Conservation (phyloP, 2,329 filamentous ascomycete species). For the Trichoderma polysporum region DNA sequence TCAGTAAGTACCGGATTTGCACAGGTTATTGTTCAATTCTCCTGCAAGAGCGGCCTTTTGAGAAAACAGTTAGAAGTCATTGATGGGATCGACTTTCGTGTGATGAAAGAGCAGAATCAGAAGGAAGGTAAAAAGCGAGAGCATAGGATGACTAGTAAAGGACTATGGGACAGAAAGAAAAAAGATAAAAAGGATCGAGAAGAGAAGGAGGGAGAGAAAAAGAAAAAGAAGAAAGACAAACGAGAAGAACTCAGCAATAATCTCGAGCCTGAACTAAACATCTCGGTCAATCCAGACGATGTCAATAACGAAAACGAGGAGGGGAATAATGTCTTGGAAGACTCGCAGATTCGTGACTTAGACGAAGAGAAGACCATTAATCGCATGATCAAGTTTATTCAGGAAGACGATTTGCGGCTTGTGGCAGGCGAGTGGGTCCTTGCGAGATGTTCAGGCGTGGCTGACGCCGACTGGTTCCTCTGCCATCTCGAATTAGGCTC, state of each 20-base stretch:
- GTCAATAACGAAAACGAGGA: neutral
- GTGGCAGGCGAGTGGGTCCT: conserved; percentile 22
- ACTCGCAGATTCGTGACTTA: neutral
- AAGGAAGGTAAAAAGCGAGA: neutral
- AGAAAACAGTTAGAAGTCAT: conserved; percentile 11
- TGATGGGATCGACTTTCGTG: conserved; percentile 14
- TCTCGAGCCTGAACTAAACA: neutral
- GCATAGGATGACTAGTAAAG: neutral
- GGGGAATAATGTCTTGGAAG: neutral
- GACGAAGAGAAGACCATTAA: conserved; percentile 14
- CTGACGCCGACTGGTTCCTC: conserved; percentile 21
- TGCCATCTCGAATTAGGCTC: conserved; percentile 21
- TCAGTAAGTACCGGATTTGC: conserved; percentile 20
- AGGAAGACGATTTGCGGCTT: conserved; percentile 13
- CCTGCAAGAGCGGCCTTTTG: conserved; percentile 6
- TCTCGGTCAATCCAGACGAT: neutral
- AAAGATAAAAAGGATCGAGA: neutral
- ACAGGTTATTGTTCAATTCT: conserved; percentile 6
- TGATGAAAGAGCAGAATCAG: neutral
- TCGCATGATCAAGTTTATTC: conserved; percentile 21
- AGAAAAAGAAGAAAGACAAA: conserved; percentile 9
- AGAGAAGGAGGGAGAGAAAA: neutral
- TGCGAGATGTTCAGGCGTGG: conserved; percentile 14
- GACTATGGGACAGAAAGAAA: neutral
- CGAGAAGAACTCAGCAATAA: neutral